Evolutionary conservation across 192 early-diverging fungal species (phyloP).

Genomic region (Podila horticola): DNA sequence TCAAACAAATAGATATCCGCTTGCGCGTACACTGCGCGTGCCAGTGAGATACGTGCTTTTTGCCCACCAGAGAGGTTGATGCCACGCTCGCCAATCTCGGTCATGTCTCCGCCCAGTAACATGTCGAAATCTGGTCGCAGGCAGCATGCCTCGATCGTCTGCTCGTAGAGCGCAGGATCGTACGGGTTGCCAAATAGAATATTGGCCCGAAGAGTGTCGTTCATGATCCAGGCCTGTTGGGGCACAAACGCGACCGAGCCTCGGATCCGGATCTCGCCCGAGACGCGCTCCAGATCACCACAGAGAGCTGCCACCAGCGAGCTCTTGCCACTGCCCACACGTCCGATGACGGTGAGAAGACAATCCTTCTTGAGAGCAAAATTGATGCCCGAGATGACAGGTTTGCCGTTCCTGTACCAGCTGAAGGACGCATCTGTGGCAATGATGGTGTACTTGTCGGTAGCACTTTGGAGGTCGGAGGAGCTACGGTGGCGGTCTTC

Average conservation of each 20-base stretch:
- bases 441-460: constrained; percentile 14
- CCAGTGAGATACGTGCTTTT: constrained; percentile 63
- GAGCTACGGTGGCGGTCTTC: background rate
- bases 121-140: constrained; percentile 84
- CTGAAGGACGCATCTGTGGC: constrained; percentile 14
- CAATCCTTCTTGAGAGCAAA: constrained; percentile 7
- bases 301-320: constrained; percentile 59
- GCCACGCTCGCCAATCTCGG: constrained; percentile 89
- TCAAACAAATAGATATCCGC: constrained; percentile 75
- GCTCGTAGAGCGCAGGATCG: constrained; percentile 71
- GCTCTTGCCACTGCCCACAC: constrained; percentile 59
- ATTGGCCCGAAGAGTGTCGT: constrained; percentile 88
- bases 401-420: constrained; percentile 8
- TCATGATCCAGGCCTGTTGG: constrained; percentile 91
- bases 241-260: constrained; percentile 69
- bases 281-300: constrained; percentile 83
- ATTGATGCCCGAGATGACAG: constrained; percentile 8
- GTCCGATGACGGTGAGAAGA: constrained; percentile 11
- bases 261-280: constrained; percentile 70
- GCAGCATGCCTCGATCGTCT: constrained; percentile 81
- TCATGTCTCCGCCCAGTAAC: constrained; percentile 83
- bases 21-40: constrained; percentile 76
- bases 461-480: background rate
- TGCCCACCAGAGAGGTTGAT: constrained; percentile 89
- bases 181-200: constrained; percentile 85